Conservation (phyloP, 768 basidiomycete species). For the Hebeloma cylindrosporum region DNA sequence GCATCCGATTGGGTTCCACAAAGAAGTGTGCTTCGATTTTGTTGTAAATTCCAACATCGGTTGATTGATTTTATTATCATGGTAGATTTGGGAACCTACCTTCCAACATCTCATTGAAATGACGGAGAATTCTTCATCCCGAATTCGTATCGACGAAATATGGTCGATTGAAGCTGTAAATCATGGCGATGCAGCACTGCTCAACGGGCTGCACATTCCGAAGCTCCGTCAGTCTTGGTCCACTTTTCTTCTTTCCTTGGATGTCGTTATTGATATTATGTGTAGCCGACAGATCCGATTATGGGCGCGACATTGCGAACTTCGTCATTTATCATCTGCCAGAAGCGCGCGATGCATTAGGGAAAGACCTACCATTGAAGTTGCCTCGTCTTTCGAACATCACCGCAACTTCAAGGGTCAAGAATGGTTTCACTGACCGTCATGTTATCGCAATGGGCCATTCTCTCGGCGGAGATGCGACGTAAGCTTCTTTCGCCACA, state of each 20-base stretch:
- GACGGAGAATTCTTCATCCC: slow-evolving; percentile 19
- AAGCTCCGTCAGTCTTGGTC: slow-evolving; percentile 19
- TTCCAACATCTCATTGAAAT: slow-evolving; percentile 23
- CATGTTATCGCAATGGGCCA: slow-evolving; percentile 22
- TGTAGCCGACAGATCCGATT: slow-evolving; percentile 27
- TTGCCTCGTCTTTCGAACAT: slow-evolving; percentile 13
- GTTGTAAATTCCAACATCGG: not conserved
- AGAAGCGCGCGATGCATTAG: slow-evolving; percentile 13
- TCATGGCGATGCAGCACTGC: slow-evolving; percentile 27
- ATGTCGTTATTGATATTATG: not conserved
- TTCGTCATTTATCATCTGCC: slow-evolving; percentile 25
- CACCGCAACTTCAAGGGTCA: slow-evolving; percentile 6
- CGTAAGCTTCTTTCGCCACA: slow-evolving; percentile 12
- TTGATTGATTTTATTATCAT: not conserved
- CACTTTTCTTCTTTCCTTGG: not conserved
- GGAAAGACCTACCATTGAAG: slow-evolving; percentile 13
- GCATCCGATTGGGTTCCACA: slow-evolving; percentile 28
- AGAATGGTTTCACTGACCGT: slow-evolving; percentile 19
- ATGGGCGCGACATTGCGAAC: slow-evolving; percentile 28
- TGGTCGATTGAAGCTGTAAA: slow-evolving; percentile 26
- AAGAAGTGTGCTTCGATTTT: slow-evolving; percentile 19
- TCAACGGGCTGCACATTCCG: slow-evolving; percentile 22
- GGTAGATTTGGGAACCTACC: slow-evolving; percentile 26
- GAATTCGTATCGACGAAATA: slow-evolving; percentile 24
- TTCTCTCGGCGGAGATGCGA: slow-evolving; percentile 27